Conservation (phyloP, 768 basidiomycete genomes). For the Mrakia blollopis region DNA sequence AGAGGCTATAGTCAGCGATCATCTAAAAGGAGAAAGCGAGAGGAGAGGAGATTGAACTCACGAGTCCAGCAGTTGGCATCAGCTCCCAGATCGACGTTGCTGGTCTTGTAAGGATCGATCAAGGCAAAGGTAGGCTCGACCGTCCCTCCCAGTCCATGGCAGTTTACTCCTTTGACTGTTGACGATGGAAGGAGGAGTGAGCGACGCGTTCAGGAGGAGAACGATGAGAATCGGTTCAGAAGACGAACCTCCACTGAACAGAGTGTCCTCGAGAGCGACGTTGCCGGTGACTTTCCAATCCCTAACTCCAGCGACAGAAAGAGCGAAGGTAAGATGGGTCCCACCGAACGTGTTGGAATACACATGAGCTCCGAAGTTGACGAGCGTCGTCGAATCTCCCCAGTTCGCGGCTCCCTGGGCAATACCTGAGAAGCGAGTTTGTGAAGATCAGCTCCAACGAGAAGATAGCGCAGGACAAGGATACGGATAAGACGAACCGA, state of each 20-base stretch:
- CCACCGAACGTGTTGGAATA: constrained; percentile 7
- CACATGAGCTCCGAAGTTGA: constrained; percentile 10
- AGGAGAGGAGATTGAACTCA: background rate
- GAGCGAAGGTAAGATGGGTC: constrained; percentile 2
- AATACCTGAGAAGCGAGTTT: background rate
- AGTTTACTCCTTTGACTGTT: background rate
- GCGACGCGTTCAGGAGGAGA: background rate
- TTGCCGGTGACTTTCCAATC: constrained; percentile 1
- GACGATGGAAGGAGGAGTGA: background rate
- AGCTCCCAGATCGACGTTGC: too few species aligned
- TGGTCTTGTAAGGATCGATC: too few species aligned
- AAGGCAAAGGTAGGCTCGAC: background rate
- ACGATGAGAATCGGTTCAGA: background rate
- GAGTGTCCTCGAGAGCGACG: background rate
- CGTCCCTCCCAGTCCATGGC: constrained; percentile 12
- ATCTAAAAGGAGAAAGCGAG: background rate
- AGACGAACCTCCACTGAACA: constrained; percentile 5
- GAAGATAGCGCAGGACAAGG: too few species aligned
- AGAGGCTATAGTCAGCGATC: background rate
- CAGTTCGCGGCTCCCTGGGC: constrained; percentile 15
- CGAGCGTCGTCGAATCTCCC: constrained; percentile 6
- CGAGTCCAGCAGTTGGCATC: constrained; percentile 1
- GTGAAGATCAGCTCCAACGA: too few species aligned
- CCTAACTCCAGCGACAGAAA: constrained; percentile 15
- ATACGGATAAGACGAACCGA: background rate